phyloP scores from a whole-genome alignment of 2,329 filamentous ascomycete genomes.

The Diaporthe citriasiana region DNA sequence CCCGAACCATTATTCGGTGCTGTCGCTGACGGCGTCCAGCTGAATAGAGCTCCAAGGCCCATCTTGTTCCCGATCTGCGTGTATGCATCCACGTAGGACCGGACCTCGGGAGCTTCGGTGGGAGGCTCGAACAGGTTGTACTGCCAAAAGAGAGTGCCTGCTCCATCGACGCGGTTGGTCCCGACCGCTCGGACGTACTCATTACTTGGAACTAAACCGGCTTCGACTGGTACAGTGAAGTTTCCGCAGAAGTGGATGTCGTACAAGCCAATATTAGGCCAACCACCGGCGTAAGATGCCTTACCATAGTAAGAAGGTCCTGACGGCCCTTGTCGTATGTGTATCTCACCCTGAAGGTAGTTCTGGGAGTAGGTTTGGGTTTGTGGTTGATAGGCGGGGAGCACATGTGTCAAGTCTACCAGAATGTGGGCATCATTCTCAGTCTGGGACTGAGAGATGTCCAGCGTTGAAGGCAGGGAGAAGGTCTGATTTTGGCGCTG shows the following conservation, averaged over 20 bases:
- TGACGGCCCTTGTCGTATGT: constrained; percentile 14
- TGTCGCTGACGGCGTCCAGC: constrained; percentile 12
- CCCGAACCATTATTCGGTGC: background rate
- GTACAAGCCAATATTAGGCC: constrained; percentile 31
- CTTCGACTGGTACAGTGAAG: constrained; percentile 18
- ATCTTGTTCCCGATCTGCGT: constrained; percentile 34
- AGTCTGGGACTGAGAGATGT: background rate
- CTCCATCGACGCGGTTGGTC: constrained; percentile 17
- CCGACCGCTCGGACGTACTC: constrained; percentile 32
- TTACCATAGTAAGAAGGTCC: constrained; percentile 37
- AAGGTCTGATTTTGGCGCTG: background rate
- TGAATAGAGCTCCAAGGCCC: constrained; percentile 34
- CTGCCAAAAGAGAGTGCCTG: constrained; percentile 34
- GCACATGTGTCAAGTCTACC: constrained; percentile 35
- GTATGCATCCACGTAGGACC: constrained; percentile 25
- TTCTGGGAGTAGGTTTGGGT: constrained; percentile 37
- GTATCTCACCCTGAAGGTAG: constrained; percentile 32
- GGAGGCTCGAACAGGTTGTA: constrained; percentile 21
- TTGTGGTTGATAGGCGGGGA: constrained; percentile 24
- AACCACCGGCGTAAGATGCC: constrained; percentile 28
- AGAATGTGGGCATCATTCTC: constrained; percentile 32
- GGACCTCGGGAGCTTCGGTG: background rate
- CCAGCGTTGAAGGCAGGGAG: constrained; percentile 8
- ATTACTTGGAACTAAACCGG: constrained; percentile 10
- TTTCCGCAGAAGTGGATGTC: constrained; percentile 32